Percentiles rank a stretch among this genome's conserved stretches.
These are phyloP conservation scores for Xenoacremonium recifei DNA, from an alignment of 2,329 filamentous ascomycete genomes.

Conservation along the genomic window DNA sequence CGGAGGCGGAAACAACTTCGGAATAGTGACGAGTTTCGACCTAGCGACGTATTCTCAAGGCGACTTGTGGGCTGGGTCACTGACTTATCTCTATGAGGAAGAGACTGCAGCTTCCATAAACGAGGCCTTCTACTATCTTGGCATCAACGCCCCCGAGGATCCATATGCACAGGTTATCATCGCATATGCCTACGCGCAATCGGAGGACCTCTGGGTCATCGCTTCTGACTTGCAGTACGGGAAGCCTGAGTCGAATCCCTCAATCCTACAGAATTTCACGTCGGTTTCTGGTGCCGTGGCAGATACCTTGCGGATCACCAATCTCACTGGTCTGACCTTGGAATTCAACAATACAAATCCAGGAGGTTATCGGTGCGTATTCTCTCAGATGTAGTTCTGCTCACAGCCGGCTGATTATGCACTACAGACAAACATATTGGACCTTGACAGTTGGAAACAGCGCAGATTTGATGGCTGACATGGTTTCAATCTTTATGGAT, in stretches of 20 bases:
- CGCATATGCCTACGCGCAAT: slow-evolving; percentile 20
- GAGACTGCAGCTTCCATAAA: slow-evolving; percentile 17
- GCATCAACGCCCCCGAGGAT: slow-evolving; percentile 16
- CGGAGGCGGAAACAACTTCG: slow-evolving; percentile 57
- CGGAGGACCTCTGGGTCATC: slow-evolving; percentile 11
- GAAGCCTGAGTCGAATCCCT: slow-evolving; percentile 13
- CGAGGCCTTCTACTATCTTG: slow-evolving; percentile 19
- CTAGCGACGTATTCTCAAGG: slow-evolving; percentile 36
- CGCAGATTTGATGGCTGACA: slow-evolving; percentile 17
- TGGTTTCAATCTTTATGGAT: slow-evolving; percentile 18
- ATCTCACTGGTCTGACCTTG: slow-evolving; percentile 16
- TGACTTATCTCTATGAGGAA: slow-evolving; percentile 28
- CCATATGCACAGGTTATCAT: slow-evolving; percentile 21
- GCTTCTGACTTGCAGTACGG: slow-evolving; percentile 18
- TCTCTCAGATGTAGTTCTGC: too few species aligned
- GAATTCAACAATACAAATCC: slow-evolving; percentile 22
- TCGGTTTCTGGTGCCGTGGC: slow-evolving; percentile 15
- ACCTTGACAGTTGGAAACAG: slow-evolving; percentile 18
- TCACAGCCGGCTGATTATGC: too few species aligned
- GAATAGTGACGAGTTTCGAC: slow-evolving; percentile 50
- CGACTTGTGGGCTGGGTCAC: slow-evolving; percentile 37
- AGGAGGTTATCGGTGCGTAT: slow-evolving; percentile 21
- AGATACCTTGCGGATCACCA: slow-evolving; percentile 14
- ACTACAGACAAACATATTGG: slow-evolving; percentile 20
- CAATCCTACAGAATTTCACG: slow-evolving; percentile 19